Base-by-base conservation (phyloP, 495 filamentous ascomycete genomes). In the Hyaloscypha bicolor region DNA sequence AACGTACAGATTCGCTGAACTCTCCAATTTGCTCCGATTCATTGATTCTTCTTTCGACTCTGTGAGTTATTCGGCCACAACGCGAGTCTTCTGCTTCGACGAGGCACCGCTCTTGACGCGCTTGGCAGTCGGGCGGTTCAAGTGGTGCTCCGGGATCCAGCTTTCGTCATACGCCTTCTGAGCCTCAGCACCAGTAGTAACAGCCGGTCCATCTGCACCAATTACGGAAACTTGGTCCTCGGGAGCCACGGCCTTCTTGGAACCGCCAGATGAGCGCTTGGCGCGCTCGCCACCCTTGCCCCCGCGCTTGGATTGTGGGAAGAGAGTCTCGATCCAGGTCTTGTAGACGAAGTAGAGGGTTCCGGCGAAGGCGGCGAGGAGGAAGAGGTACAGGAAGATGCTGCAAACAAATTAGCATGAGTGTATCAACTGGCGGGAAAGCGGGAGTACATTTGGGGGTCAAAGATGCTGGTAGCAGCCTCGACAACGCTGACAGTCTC, bases 351-450 rank as follows among this genome's bases (percentile, higher is more conserved):
- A 97, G 87, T 95, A 97, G 77, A 88, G 82, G 52, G 90, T 91
- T 64, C 90, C 93, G 70, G 76, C 86, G 76, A 96, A 94, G 74
- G 82, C 86, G 64, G 85, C 87, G 63, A 87, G 78, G 70, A 99
- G 93, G 83, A 98, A 87, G 77, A 97, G 87, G 83, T 98, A 99
- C 66, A 99, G 89, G 88, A 99, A 99, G 79, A 97, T 91, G 72
- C 94, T 96, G 67, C 9, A 45, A 45, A 22, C 8, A 16, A n/a
- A 55, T 83, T 69, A 83, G 72, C 66, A 69, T 68, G 22, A 62
- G 66, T 53, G 22, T 25, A 33, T 42, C 39, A 60, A 68, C 30
- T 16, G 56, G 37, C 37, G 61, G 37, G 21, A 39, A 6, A 32
- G 57, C 25, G 45, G 60, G 76, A 87, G 82, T 83, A 97, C 94